Base-by-base conservation (phyloP, 495 filamentous ascomycete species). In the Hypoxylon subgilvum region DNA sequence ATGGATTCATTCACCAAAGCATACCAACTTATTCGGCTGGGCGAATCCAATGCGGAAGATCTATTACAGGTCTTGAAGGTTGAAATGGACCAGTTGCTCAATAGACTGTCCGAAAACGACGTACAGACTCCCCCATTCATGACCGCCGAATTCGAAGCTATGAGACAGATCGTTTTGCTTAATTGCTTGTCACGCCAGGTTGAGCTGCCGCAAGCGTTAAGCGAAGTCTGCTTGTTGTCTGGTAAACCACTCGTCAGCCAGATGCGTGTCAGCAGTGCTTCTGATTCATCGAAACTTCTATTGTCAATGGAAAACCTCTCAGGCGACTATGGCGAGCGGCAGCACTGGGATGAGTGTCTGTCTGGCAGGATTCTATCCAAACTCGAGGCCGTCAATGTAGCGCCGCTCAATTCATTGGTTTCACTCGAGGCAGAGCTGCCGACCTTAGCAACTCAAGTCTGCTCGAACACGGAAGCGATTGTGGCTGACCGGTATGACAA, bases 391-490 rank as follows among this genome's bases (percentile, higher is more conserved):
- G 70, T 85, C 4, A 72, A 77, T 22, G 73, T 76, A 32, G 83
- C 84, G 1, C 81, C 71, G 39, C 69, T 92, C 46, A 76, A 78
- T 9, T 83, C 86, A 58, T 76, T 91, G 43, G 77, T 82, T 46
- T 80, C 85, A 19, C 73, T 92, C 1, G 84, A 89, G 63, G 69
- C 79, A 1, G 89, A 92, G 65, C 74, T 89, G 46, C 79, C 83
- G 4, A 74, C 80, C 2, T 71, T 92, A 35, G 84, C 83, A 8
- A 76, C 77, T 50, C 73, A 79, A 27, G 66, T 88, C 3, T 71
- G 80, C 27, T 51, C 63, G 3, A 79, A 74, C 65, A 76, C 71
- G 19, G 66, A 72, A 39, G 70, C 79, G 9, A 70, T 86, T 45
- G 63, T 75, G 1, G 69, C 76, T 13, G 75, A 82, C 45, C 76